Evolutionary conservation across 805 yeast species (phyloP).

Genomic region (Debaryomyces hansenii): DNA sequence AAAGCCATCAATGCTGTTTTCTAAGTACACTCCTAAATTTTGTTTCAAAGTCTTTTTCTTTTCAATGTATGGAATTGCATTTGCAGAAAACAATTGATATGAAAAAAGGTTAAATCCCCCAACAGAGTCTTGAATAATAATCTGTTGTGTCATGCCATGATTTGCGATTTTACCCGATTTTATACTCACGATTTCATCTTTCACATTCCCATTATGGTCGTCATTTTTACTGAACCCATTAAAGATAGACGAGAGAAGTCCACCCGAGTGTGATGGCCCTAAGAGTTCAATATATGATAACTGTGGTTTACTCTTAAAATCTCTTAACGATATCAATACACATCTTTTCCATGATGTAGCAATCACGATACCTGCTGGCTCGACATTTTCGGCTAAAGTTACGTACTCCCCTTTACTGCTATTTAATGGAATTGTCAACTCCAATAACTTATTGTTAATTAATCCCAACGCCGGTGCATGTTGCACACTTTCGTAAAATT

Average conservation of each 20-base stretch:
- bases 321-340: constrained; percentile 61
- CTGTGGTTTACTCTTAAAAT: constrained; percentile 62
- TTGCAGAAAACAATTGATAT: constrained; percentile 27
- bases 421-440: constrained; percentile 39
- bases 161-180: constrained; percentile 53
- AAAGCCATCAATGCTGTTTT: constrained; percentile 40
- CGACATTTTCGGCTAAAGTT: constrained; percentile 56
- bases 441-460: constrained; percentile 44
- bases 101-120: constrained; percentile 38
- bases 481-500: constrained; percentile 74
- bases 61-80: constrained; percentile 27
- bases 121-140: constrained; percentile 46
- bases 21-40: constrained; percentile 26
- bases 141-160: constrained; percentile 45
- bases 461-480: constrained; percentile 67
- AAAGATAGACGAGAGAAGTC: constrained; percentile 7
- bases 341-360: constrained; percentile 73
- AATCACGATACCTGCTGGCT: constrained; percentile 71
- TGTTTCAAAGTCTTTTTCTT: constrained; percentile 29
- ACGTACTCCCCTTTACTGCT: constrained; percentile 51
- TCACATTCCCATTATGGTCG: constrained; percentile 8
- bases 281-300: constrained; percentile 36
- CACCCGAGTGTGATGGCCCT: constrained; percentile 10
- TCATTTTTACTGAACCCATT: constrained; percentile 1
- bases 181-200: constrained; percentile 57